These are phyloP conservation scores for Boletus huronensis DNA, from an alignment of 768 basidiomycete species.

Conservation along the genomic window DNA sequence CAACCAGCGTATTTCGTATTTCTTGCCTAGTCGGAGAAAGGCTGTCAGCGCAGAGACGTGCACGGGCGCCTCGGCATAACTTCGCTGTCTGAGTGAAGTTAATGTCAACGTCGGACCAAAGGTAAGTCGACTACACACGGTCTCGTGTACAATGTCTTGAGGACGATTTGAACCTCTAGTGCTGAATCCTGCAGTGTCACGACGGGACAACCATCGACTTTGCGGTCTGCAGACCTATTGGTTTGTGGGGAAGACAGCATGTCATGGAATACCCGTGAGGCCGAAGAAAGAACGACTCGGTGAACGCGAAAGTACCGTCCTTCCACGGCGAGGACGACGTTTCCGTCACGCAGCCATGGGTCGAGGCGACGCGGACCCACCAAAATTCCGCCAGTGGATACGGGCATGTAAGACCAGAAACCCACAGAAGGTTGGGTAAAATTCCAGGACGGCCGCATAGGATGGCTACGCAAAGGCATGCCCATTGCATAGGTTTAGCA, in stretches of 20 bases:
- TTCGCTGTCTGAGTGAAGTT: constrained; percentile 21
- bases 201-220: constrained; percentile 24
- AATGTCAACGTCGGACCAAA: background rate
- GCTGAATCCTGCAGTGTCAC: constrained; percentile 18
- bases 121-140: constrained; percentile 17
- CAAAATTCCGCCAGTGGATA: constrained; percentile 8
- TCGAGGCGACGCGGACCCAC: constrained; percentile 20
- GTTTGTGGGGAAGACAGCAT: constrained; percentile 14
- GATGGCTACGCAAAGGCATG: constrained; percentile 17
- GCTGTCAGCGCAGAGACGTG: constrained; percentile 22
- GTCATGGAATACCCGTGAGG: constrained; percentile 19
- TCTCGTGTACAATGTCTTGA: constrained; percentile 21
- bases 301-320: constrained; percentile 23
- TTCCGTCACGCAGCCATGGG: constrained; percentile 24
- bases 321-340: constrained; percentile 22
- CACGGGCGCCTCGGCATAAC: constrained; percentile 14
- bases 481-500: constrained; percentile 23
- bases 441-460: constrained; percentile 11
- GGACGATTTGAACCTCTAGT: constrained; percentile 25
- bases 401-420: constrained; percentile 22
- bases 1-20: constrained; percentile 23
- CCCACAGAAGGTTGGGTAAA: constrained; percentile 9
- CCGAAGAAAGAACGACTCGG: constrained; percentile 20
- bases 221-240: constrained; percentile 11
- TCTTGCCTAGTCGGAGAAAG: constrained; percentile 24